These are phyloP conservation scores for Laetiporus sulphureus DNA, from an alignment of 1,284 basidiomycete species.

Conservation along the genomic window DNA sequence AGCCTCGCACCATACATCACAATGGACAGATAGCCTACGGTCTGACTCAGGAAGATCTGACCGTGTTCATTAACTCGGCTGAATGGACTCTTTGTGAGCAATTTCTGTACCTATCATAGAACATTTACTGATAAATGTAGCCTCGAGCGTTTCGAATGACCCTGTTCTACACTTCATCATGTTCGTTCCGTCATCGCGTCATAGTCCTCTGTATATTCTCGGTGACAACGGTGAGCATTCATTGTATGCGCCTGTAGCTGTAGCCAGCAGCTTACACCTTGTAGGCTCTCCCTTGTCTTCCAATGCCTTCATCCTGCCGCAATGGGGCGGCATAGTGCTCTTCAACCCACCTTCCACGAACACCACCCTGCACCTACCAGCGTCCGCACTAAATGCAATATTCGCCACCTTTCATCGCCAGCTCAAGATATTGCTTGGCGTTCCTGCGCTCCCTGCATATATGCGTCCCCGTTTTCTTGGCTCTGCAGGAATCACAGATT, in stretches of 20 bases:
- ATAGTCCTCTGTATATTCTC: constrained; percentile 69
- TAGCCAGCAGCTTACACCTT: constrained; percentile 2
- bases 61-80: constrained; percentile 91
- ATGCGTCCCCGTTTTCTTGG: constrained; percentile 22
- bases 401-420: constrained; percentile 76
- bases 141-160: constrained; percentile 80
- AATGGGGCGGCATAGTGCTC: constrained; percentile 91
- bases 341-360: constrained; percentile 45
- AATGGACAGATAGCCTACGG: constrained; percentile 38
- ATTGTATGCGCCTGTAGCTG: no score
- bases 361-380: constrained; percentile 37
- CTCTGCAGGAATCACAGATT: constrained; percentile 42
- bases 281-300: constrained; percentile 37
- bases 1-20: constrained; percentile 40
- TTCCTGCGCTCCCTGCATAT: constrained; percentile 53
- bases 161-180: constrained; percentile 91
- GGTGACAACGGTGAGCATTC: constrained; percentile 48
- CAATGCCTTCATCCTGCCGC: constrained; percentile 84
- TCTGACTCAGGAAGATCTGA: constrained; percentile 75
- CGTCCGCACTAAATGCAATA: constrained; percentile 40
- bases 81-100: constrained; percentile 87
- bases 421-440: constrained; percentile 72
- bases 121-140: constrained; percentile 31
- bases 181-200: constrained; percentile 72
- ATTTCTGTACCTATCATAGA: constrained; percentile 2